Evolutionary conservation across 768 basidiomycete genomes (phyloP), one percentile per base, ranked within the genome.

Genomic region (Pisolithus tinctorius): DNA sequence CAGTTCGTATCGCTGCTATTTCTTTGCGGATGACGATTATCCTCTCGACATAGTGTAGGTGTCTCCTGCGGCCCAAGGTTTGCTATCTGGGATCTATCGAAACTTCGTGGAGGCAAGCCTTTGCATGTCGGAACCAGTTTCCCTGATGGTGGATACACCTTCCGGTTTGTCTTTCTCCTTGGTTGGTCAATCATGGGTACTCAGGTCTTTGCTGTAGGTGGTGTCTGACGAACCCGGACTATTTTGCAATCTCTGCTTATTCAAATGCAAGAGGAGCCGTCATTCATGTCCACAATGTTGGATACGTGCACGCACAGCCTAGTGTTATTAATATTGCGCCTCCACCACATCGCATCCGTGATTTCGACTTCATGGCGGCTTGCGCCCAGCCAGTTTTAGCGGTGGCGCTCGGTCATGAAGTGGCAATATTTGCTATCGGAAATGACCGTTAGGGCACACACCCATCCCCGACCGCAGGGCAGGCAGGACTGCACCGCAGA

Each of bases 41-140:
- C 13, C 38, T 41, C 16, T 14, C 0, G 37, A 47, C 51, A 49
- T 52, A 91, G 89, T 48, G 76, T 92, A 42, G 90, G 90, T 38
- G 84, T 83, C 29, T 79, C 80, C 20, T 89, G 82, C 61, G 85
- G 86, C 8, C 71, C 80, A n/a, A 75, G 73, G 47, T 89, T 87
- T 62, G 76, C 81, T 14, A 63, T 92, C 17, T 92, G 90, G 90
- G 84, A 92, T 61, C 74, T 87, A 48, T 75, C 80, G 11, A 79
- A 78, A 58, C 69, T 89, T 34, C 75, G 79, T 41, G 89, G 89
- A 30, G 89, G 90, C 6, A 82, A 86, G 55, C 89, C 89, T 1
- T 69, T 71, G 55, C 68, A 77, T n/a, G 75, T 76, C 4, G 84
- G 84, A 2, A 68, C 70, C 49, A 82, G 77, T 60, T 86, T 86